Evolutionary conservation across 2,329 filamentous ascomycete species (phyloP).

Genomic region (Aspergillus pseudoviridinutans): DNA sequence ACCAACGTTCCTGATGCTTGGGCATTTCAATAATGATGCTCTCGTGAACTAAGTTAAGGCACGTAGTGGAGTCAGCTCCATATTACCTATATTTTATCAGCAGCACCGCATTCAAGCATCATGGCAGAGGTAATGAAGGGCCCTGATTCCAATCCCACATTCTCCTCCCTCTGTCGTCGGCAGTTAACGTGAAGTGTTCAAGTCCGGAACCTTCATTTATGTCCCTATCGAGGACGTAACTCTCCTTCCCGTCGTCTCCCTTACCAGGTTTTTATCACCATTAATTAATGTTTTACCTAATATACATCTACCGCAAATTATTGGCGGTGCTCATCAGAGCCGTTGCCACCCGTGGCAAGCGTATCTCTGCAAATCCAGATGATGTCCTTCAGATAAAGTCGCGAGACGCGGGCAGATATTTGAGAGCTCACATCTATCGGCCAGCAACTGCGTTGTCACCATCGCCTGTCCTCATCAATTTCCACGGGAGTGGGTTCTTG

Average conservation of each 20-base stretch:
- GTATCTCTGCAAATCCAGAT: slow-evolving; percentile 16
- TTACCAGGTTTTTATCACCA: neutral
- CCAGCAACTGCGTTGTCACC: slow-evolving; percentile 13
- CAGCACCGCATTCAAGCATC: neutral
- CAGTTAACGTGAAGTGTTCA: no score
- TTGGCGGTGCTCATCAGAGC: slow-evolving; percentile 16
- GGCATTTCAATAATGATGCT: neutral
- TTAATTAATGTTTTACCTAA: slow-evolving; percentile 15
- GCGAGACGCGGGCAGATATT: slow-evolving; percentile 24
- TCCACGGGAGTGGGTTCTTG: slow-evolving; percentile 34
- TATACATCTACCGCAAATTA: slow-evolving; percentile 20
- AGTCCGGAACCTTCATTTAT: no score
- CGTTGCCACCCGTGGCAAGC: neutral
- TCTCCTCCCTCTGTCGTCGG: neutral
- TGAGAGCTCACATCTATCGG: slow-evolving; percentile 31
- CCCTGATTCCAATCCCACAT: neutral
- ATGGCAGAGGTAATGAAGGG: neutral
- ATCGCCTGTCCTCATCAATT: slow-evolving; percentile 30
- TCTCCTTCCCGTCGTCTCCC: neutral
- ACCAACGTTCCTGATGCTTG: no score
- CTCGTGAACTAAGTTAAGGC: neutral
- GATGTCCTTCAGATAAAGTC: slow-evolving; percentile 27
- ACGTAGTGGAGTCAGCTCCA: neutral
- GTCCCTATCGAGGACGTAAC: neutral
- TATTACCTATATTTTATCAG: neutral